These are phyloP conservation scores for Phtheirospermum japonicum DNA, from an alignment of 257 asterid species.

Conservation along the genomic window DNA sequence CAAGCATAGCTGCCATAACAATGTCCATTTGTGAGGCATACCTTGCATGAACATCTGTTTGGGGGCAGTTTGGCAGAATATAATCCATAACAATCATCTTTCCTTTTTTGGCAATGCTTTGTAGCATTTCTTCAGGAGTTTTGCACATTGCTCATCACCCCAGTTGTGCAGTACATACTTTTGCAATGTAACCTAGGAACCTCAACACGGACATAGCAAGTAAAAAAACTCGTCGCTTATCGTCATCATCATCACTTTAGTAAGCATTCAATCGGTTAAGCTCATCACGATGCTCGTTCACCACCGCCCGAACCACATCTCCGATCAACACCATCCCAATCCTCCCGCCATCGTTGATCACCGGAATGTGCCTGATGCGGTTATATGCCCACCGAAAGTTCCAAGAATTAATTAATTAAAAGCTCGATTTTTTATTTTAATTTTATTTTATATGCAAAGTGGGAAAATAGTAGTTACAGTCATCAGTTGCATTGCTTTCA, in stretches of 20 bases:
- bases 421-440: background rate
- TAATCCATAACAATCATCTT: background rate
- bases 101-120: background rate
- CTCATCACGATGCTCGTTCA: constrained; percentile 91
- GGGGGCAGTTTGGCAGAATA: background rate
- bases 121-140: background rate
- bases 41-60: background rate
- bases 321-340: constrained; percentile 98
- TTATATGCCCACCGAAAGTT: constrained; percentile 49
- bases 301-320: constrained; percentile 97
- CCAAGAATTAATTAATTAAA: background rate
- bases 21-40: background rate
- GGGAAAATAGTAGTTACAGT: constrained; percentile 46
- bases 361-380: constrained; percentile 96
- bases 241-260: constrained; percentile 48
- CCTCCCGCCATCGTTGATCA: constrained; percentile 68
- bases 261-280: constrained; percentile 81
- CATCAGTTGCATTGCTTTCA: constrained; percentile 94
- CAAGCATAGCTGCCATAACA: background rate
- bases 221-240: constrained; percentile 10
- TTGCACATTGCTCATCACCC: background rate
- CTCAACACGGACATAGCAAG: too few species aligned
- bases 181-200: too few species aligned
- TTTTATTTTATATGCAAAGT: background rate
- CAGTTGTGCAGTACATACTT: background rate